These are phyloP conservation scores for Tolypocladium amazonense DNA, from an alignment of 2,329 filamentous ascomycete species.

Conservation along the genomic window DNA sequence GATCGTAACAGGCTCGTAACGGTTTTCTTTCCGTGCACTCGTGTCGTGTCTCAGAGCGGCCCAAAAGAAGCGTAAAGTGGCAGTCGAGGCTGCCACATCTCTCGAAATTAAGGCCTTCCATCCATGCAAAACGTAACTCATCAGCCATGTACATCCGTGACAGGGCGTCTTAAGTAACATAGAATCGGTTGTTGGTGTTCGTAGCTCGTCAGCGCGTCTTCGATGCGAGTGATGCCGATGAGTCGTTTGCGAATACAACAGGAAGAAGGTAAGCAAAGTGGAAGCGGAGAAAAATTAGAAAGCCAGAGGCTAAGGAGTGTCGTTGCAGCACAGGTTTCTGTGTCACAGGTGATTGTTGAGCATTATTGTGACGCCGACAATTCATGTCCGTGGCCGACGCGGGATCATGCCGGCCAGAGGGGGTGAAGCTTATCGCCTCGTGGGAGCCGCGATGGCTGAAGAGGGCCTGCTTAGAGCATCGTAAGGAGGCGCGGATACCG, in stretches of 20 bases:
- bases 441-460: constrained; percentile 30
- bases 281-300: constrained; percentile 6
- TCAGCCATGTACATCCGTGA: constrained; percentile 32
- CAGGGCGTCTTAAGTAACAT: constrained; percentile 21
- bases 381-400: not conserved
- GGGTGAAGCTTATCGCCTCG: constrained; percentile 23
- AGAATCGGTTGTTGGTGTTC: constrained; percentile 20
- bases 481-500: constrained; percentile 38
- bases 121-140: constrained; percentile 32
- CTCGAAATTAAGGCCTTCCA: constrained; percentile 21
- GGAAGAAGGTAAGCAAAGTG: constrained; percentile 11
- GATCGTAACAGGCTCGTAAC: constrained; percentile 24
- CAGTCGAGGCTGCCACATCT: constrained; percentile 11
- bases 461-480: constrained; percentile 38
- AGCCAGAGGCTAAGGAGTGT: constrained; percentile 3
- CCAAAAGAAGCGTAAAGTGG: constrained; percentile 10
- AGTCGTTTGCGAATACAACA: constrained; percentile 19
- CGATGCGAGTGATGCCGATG: constrained; percentile 14
- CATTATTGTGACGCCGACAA: not conserved
- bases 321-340: constrained; percentile 4
- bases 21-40: constrained; percentile 19
- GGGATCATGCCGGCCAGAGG: not conserved
- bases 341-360: constrained; percentile 1
- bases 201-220: constrained; percentile 26
- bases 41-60: constrained; percentile 17